Base-by-base conservation (phyloP, 2,329 filamentous ascomycete genomes). In the Phoma sp. region DNA sequence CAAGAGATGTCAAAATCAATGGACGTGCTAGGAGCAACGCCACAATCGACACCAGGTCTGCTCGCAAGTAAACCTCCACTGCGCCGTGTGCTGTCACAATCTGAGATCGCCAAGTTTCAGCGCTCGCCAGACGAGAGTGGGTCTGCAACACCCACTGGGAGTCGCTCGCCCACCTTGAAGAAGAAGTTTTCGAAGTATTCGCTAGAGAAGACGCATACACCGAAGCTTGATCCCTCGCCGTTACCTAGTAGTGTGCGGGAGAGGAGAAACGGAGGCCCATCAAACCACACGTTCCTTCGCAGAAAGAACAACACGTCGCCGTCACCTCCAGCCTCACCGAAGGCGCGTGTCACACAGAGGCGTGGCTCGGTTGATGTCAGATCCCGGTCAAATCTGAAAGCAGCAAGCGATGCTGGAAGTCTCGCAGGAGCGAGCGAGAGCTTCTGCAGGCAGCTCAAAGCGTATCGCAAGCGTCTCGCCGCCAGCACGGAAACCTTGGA, bases 51-150 rank as follows among this genome's bases (percentile, higher is more conserved):
- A 35, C 67, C 69, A 25, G 71, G 73, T 40, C 48, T 75, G 2
- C 50, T 76, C 7, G 68, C 69, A 1, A 76, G 54, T 48, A 87
- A 87, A 27, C 90, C 89, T 32, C 93, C 94, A 4, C 78, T 98
- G 31, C 85, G 95, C 48, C 89, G 91, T 51, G 90, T 99, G 8
- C 81, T 98, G 29, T 96, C 93, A 1, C 92, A 90, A 65, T 88
- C 89, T 0, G 94, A 98, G 67, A 79, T 98, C 36, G 90, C 92
- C 8, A 91, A 93, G 57, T 93, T 96, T 48, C 81, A 84, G 59
- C 78, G 80, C 48, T 77, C 80, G 17, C 78, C 80, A n/a, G 75
- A 80, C 15, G 75, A 80, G 15, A 71, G 73, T 17, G 66, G 67
- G 24, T 58, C 59, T 29, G 55, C 59, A 4, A 72, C 72, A 6